Evolutionary conservation across 305 asterid species (phyloP).

Genomic region (Fraxinus velutina): DNA sequence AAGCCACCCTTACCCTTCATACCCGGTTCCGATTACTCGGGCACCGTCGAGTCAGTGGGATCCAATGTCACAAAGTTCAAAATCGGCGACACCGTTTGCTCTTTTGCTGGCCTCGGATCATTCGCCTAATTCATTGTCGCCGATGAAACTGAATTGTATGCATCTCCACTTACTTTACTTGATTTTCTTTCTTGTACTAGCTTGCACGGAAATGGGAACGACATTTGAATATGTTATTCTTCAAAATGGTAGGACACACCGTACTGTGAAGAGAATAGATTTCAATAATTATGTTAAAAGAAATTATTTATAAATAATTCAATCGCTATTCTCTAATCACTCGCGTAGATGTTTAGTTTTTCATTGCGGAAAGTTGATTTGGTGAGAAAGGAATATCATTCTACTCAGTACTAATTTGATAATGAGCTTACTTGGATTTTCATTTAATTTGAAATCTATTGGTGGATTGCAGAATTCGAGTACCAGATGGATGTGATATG

Average conservation of each 20-base stretch:
- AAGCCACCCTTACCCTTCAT: conserved; percentile 76
- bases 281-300: not conserved
- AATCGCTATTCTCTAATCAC: not conserved
- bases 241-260: not conserved
- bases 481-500: conserved; percentile 86
- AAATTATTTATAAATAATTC: not conserved
- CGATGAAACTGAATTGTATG: conserved; percentile 71
- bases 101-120: conserved; percentile 67
- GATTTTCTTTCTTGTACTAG: not conserved
- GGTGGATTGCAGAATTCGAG: conserved; percentile 50
- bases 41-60: conserved; percentile 71
- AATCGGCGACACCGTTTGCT: conserved; percentile 75
- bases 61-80: conserved; percentile 66
- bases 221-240: not conserved
- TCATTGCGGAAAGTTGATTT: not conserved
- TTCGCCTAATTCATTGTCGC: conserved; percentile 83
- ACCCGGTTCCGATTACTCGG: conserved; percentile 95
- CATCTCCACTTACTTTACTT: not conserved
- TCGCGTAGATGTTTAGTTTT: not conserved
- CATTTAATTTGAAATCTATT: not conserved
- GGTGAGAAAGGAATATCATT: not conserved
- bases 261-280: not conserved
- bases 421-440: not conserved
- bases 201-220: not conserved
- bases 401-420: not conserved